These are phyloP conservation scores for Cercospora sp. DNA, from an alignment of 2,329 filamentous ascomycete species.

Conservation along the genomic window DNA sequence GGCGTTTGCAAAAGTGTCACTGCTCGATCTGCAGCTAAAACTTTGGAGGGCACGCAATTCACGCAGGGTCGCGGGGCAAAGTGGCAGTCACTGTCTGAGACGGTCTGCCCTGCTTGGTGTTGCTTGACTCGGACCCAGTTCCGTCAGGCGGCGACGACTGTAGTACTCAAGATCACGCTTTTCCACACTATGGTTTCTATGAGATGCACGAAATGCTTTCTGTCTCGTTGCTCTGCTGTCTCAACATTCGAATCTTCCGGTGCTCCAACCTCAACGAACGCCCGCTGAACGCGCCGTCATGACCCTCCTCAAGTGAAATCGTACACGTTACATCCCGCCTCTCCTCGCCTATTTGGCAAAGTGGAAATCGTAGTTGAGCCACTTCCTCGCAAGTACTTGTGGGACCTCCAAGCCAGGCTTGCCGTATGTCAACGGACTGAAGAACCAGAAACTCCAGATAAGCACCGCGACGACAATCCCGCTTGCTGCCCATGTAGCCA, in stretches of 20 bases:
- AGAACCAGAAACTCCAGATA: constrained; percentile 84
- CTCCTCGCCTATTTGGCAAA: constrained; percentile 75
- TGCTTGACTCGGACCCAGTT: neutral
- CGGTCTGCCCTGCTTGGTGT: neutral
- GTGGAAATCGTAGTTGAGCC: constrained; percentile 95
- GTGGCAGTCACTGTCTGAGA: neutral
- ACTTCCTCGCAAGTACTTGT: constrained; percentile 81
- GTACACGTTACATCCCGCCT: neutral
- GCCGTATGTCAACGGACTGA: constrained; percentile 92
- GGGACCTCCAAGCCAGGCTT: constrained; percentile 81
- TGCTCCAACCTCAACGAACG: constrained; percentile 10
- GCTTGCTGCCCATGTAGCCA: constrained; percentile 76
- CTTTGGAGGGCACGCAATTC: neutral
- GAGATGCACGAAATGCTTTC: neutral
- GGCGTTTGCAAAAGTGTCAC: neutral
- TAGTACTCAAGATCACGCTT: neutral
- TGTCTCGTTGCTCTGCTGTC: constrained; percentile 9
- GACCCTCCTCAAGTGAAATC: constrained; percentile 4
- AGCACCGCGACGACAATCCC: constrained; percentile 67
- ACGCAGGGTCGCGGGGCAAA: constrained; percentile 1
- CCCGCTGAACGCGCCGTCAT: constrained; percentile 11
- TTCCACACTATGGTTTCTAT: neutral
- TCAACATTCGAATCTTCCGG: neutral
- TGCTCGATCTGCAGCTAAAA: constrained; percentile 3
- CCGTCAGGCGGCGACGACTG: neutral